Percentiles rank a stretch among this genome's conserved stretches.
Evolutionary conservation across 371 early-diverging fungal genomes (phyloP).

Genomic region (Saksenaea vasiformis): DNA sequence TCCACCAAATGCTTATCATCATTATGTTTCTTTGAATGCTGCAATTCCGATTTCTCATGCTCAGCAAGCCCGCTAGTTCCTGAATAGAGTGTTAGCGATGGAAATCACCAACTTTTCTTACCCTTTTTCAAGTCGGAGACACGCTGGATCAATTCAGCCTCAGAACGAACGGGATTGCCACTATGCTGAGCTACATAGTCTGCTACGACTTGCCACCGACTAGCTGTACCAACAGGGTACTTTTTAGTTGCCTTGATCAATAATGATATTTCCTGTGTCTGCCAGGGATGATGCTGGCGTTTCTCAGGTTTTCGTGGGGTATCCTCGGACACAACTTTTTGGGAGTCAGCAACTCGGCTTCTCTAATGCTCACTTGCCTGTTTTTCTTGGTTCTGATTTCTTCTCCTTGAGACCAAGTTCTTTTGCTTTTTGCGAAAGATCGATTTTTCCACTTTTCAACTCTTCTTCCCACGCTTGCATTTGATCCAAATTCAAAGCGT

Average conservation of each 20-base stretch:
- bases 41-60: slow-evolving; percentile 18
- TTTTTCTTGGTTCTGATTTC: neutral
- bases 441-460: slow-evolving; percentile 8
- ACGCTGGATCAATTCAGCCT: slow-evolving; percentile 53
- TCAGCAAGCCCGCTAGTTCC: slow-evolving; percentile 19
- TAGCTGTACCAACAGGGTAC: slow-evolving; percentile 62
- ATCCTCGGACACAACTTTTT: neutral
- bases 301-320: slow-evolving; percentile 23
- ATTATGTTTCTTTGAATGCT: slow-evolving; percentile 25
- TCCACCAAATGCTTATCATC: slow-evolving; percentile 25
- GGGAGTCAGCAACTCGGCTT: neutral
- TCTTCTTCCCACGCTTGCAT: slow-evolving; percentile 28
- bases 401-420: slow-evolving; percentile 16
- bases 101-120: neutral
- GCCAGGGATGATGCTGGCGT: slow-evolving; percentile 46
- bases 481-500: slow-evolving; percentile 9
- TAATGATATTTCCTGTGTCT: slow-evolving; percentile 51
- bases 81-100: neutral
- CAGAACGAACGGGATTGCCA: slow-evolving; percentile 39
- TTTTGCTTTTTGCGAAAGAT: neutral
- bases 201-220: slow-evolving; percentile 64
- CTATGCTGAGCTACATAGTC: slow-evolving; percentile 55
- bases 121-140: slow-evolving; percentile 49
- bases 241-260: slow-evolving; percentile 64
- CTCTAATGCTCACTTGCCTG: neutral